Conservation (phyloP, 495 filamentous ascomycete genomes). For the Endocarpon pusillum region DNA sequence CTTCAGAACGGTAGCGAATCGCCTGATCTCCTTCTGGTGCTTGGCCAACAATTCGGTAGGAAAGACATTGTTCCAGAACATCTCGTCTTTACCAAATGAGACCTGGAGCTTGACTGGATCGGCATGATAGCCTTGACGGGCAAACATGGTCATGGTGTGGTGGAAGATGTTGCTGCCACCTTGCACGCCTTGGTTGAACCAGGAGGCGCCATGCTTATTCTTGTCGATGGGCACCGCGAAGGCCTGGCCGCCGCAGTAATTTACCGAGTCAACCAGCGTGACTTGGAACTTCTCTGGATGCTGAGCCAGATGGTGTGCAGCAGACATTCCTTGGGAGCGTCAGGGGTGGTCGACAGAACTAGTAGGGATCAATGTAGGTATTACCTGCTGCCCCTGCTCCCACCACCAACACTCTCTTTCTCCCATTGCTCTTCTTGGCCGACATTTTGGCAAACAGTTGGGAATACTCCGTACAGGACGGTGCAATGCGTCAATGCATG, state of each 20-base stretch:
- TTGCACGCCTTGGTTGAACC: conserved; percentile 78
- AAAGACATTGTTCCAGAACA: conserved; percentile 72
- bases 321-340: conserved; percentile 30
- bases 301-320: conserved; percentile 54
- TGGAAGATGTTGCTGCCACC: conserved; percentile 66
- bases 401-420: conserved; percentile 39
- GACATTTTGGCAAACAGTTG: too few relatives aligned
- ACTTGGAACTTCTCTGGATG: conserved; percentile 60
- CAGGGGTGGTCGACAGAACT: conserved; percentile 1
- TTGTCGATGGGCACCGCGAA: conserved; percentile 60
- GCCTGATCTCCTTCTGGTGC: conserved; percentile 46
- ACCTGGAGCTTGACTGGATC: conserved; percentile 62
- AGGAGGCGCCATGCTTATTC: conserved; percentile 45
- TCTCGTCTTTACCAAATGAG: conserved; percentile 60
- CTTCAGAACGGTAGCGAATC: conserved; percentile 46
- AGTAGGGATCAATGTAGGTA: conserved; percentile 16
- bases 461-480: too few relatives aligned
- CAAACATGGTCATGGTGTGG: conserved; percentile 68
- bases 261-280: conserved; percentile 50
- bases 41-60: conserved; percentile 48
- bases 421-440: too few relatives aligned
- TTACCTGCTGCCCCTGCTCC: conserved; percentile 50
- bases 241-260: conserved; percentile 64
- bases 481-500: too few relatives aligned
- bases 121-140: conserved; percentile 45